Base-by-base conservation (phyloP, 805 yeast species). In the Wickerhamomyces chaumierensis region DNA sequence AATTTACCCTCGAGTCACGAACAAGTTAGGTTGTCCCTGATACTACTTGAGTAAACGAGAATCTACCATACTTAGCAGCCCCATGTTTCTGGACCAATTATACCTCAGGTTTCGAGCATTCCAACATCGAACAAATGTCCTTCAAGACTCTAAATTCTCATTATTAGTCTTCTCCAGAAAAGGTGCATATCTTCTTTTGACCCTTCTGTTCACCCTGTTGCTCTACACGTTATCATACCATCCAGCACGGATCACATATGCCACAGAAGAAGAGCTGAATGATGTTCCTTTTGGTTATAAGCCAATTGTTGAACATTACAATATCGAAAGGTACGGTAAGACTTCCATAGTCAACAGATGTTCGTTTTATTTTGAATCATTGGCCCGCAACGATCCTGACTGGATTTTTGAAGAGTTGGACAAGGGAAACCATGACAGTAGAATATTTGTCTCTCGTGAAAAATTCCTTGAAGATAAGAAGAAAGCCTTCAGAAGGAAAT, bases 391-490 rank as follows among this genome's bases (percentile, higher is more conserved):
- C 5, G 47, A 45, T n/a, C 55, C 56, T 3, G 37, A 49, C 11
- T 53, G 58, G 58, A 35, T 33, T 1, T 19, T 52, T 5, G 41
- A 48, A 9, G 51, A 47, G 4, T 29, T 53, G 15, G 56, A 50
- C 34, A 18, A 16, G 8, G 46, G 42, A 1, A 39, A 41, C 33
- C 42, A 43, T 6, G 44, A 51, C 32, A 48, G 51, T 0, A 44
- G 31, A 27, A 49, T 53, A 31, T 53, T 52, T 36, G 55, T 51
- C 27, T 51, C 54, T 3, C 49, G 48, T 25, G 49, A 46, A 4
- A 17, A 39, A 9, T 52, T 41, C 33, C 13, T 52, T 9, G 40
- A 41, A 19, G 49, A 48, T 8, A 39, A 45, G 19, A 36, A 34
- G 23, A 34, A 43, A 5, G 49, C 47, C 0, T 48, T 42, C 37